These are phyloP conservation scores for Pseudocohnilembus persalinus DNA, from an alignment of 169 alveolate species.

Conservation along the genomic window DNA sequence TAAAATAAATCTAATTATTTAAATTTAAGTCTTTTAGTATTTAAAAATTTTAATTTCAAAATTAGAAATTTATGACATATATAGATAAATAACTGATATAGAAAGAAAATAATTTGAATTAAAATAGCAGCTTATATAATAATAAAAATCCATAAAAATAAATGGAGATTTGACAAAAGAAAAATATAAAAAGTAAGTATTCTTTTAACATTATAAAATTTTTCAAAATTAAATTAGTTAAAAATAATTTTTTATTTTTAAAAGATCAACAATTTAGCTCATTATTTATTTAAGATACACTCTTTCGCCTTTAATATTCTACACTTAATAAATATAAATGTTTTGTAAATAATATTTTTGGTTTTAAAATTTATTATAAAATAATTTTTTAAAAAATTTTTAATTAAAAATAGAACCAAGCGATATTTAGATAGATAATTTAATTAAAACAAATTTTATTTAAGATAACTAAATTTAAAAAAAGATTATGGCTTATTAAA, in stretches of 20 bases:
- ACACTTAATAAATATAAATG: neutral
- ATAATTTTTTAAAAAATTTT: no score
- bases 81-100: neutral
- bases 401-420: no score
- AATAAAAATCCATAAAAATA: neutral
- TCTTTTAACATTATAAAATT: neutral
- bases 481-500: no score
- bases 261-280: neutral
- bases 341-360: neutral
- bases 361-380: no score
- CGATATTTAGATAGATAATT: no score
- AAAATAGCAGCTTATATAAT: neutral
- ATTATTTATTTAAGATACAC: neutral
- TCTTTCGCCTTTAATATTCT: neutral
- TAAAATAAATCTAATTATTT: no score
- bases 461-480: no score
- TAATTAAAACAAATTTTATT: no score
- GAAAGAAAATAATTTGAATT: neutral
- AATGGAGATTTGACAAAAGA: neutral
- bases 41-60: no score
- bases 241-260: no score
- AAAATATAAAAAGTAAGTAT: no score
- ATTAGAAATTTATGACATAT: neutral
- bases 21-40: no score
- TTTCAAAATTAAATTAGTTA: neutral